Evolutionary conservation across 2,329 filamentous ascomycete species (phyloP).

Genomic region (Botryotinia convoluta): DNA sequence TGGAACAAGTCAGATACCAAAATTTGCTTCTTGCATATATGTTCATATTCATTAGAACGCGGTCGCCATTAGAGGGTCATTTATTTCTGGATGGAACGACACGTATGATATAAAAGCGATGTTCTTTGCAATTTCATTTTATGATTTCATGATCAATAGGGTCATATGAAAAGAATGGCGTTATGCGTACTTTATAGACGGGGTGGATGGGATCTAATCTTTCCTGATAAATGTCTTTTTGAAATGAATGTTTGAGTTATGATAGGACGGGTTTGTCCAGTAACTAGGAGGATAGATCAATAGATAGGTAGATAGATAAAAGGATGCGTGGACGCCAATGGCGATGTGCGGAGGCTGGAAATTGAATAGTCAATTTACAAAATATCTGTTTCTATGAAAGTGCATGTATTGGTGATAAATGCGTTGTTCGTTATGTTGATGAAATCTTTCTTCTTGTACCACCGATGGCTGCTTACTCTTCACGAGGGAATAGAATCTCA

Average conservation of each 20-base stretch:
- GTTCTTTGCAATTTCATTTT: not conserved
- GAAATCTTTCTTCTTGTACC: too few relatives aligned
- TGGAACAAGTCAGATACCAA: not conserved
- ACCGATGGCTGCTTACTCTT: too few relatives aligned
- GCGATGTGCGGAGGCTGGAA: not conserved
- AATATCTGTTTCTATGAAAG: too few relatives aligned
- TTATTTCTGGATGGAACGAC: constrained; percentile 9
- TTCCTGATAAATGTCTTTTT: constrained; percentile 2
- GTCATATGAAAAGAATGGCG: constrained; percentile 6
- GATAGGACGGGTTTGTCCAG: not conserved
- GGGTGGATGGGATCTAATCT: constrained; percentile 8
- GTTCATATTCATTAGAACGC: constrained; percentile 13
- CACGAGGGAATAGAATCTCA: too few relatives aligned
- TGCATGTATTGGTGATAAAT: not conserved
- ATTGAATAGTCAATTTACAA: not conserved
- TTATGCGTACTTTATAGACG: constrained; percentile 13
- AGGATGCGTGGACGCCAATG: not conserved
- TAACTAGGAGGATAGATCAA: constrained; percentile 9
- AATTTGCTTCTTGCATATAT: constrained; percentile 18
- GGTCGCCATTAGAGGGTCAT: not conserved
- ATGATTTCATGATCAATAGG: constrained; percentile 12
- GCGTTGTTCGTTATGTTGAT: not conserved
- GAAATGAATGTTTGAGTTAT: constrained; percentile 6
- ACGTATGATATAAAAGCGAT: constrained; percentile 4
- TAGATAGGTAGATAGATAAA: constrained; percentile 7